Evolutionary conservation across 768 basidiomycete genomes (phyloP).

Genomic region (Coprinopsis cinerea): DNA sequence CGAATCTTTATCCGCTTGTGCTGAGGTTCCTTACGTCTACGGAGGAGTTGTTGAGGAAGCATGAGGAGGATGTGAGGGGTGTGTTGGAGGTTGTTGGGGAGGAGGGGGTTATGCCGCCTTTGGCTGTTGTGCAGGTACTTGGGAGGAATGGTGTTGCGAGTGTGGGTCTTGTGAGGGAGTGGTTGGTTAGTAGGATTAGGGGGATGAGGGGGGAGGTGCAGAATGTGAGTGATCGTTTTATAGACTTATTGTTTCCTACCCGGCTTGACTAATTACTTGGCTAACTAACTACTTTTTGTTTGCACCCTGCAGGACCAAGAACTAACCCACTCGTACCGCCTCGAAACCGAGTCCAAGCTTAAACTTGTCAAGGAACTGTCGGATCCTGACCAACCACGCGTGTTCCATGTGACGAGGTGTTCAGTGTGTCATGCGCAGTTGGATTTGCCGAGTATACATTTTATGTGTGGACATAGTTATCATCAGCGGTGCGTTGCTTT

Average conservation of each 20-base stretch:
- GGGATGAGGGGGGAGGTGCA: slow-evolving; percentile 72
- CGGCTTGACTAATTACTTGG: slow-evolving; percentile 1
- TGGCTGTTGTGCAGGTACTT: slow-evolving; percentile 86
- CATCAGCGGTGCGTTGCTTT: slow-evolving; percentile 69
- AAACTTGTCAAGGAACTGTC: slow-evolving; percentile 78
- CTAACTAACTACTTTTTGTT: not conserved
- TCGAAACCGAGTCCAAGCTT: slow-evolving; percentile 75
- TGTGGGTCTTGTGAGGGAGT: slow-evolving; percentile 87
- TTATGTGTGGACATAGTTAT: slow-evolving; percentile 98
- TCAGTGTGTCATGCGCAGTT: slow-evolving; percentile 84
- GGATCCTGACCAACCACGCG: slow-evolving; percentile 70
- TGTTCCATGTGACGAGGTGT: slow-evolving; percentile 94
- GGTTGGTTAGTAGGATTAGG: slow-evolving; percentile 76
- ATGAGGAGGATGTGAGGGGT: slow-evolving; percentile 62
- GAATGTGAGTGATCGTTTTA: slow-evolving; percentile 47
- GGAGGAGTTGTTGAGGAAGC: slow-evolving; percentile 62
- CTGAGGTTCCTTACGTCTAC: slow-evolving; percentile 86
- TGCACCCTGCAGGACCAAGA: slow-evolving; percentile 62
- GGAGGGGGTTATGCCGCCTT: slow-evolving; percentile 77
- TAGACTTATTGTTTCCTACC: slow-evolving; percentile 2
- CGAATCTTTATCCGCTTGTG: slow-evolving; percentile 80
- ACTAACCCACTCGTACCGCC: slow-evolving; percentile 80
- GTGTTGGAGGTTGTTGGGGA: slow-evolving; percentile 77
- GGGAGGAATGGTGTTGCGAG: slow-evolving; percentile 87
- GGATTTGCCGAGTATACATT: slow-evolving; percentile 90